Conservation (phyloP, 306 rosid genomes). For the Dalbergia oliveri region DNA sequence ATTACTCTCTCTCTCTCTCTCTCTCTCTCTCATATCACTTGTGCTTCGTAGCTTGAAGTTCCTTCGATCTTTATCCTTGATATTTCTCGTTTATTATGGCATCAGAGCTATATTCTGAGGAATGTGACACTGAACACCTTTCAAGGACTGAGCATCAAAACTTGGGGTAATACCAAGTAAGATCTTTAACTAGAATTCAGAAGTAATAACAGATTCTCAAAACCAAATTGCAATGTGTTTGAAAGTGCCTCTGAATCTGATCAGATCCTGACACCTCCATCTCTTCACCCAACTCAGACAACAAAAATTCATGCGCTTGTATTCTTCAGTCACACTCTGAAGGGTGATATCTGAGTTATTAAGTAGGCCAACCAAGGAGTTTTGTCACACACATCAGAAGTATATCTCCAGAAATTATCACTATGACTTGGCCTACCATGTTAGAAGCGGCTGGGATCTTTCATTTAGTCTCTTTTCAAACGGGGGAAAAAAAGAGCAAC, state of each 20-base stretch:
- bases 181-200: slow-evolving; percentile 23
- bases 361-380: slow-evolving; percentile 35
- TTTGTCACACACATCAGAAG: slow-evolving; percentile 43
- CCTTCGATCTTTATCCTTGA: no score
- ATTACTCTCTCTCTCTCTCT: no score
- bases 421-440: slow-evolving; percentile 48
- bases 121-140: slow-evolving; percentile 13
- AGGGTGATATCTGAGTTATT: slow-evolving; percentile 44
- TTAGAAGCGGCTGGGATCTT: slow-evolving; percentile 55
- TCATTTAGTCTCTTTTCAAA: slow-evolving; percentile 52
- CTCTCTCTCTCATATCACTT: no score
- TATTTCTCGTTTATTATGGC: no score
- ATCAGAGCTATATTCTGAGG: no score
- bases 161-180: slow-evolving; percentile 13
- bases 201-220: slow-evolving; percentile 22
- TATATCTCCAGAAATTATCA: slow-evolving; percentile 51
- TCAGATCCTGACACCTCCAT: slow-evolving; percentile 40
- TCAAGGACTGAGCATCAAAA: slow-evolving; percentile 18
- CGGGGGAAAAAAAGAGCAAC: slow-evolving; percentile 36
- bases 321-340: slow-evolving; percentile 37
- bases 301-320: slow-evolving; percentile 39
- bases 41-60: no score
- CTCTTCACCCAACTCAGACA: slow-evolving; percentile 35
- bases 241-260: slow-evolving; percentile 29
- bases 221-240: slow-evolving; percentile 24